Evolutionary conservation across 495 filamentous ascomycete genomes (phyloP), one percentile per base, ranked within the genome.

Genomic region (Xylaria acuta): DNA sequence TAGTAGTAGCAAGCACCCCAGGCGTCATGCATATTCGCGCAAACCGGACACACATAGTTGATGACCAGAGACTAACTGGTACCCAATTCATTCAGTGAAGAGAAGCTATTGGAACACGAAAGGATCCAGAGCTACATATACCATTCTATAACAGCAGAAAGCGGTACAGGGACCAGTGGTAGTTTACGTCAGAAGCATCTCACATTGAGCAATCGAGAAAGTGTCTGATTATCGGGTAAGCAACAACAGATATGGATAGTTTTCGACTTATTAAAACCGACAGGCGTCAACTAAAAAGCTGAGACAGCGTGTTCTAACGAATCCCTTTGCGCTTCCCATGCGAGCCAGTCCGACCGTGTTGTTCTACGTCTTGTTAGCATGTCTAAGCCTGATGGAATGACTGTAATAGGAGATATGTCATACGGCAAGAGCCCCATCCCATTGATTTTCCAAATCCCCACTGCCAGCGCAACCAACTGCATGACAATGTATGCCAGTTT

Each of bases 361-460:
- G 94, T 98, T 76, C 93, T 96, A 74, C 80, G 32, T 73, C 38
- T 27, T 54, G 72, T 82, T 74, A 82, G 81, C 64, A 41, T 53
- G 62, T 22, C 22, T 18, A n/a, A 64, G 16, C 22, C 20, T 2
- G 27, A 45, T 16, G 25, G 16, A 51, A 38, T 3, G 20, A 56
- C 9, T 71, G 41, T 36, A 47, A 45, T 11, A 40, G 69, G 12
- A 43, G 53, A 68, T 20, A 69, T 58, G 62, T 89, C 92, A 80
- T 87, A 94, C 92, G 96, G 96, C 80, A 99, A 85, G 73, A 99
- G 82, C 3, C 97, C 96, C 96, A 99, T 99, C 51, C 87, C 88
- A 83, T 98, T 97, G 34, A 99, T 90, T 81, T 99, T 99, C 94
- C 94, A 99, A 63, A 99, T 83, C 5, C 96, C 96, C 81, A 98